Conservation (phyloP, 495 filamentous ascomycete species). For the Podospora sp. region DNA sequence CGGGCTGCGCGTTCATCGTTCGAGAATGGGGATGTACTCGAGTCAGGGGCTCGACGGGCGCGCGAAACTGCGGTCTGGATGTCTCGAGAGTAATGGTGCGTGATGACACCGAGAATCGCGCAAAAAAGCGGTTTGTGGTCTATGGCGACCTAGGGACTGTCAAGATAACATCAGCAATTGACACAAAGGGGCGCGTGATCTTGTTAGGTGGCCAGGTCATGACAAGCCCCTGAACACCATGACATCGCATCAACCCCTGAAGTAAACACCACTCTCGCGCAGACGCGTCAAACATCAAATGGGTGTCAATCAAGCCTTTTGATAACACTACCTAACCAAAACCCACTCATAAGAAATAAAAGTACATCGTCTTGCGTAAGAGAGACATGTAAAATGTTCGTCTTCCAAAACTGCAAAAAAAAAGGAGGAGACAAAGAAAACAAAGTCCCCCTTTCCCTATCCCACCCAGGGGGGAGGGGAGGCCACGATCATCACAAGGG, state of each 20-base stretch:
- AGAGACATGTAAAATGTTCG: constrained; percentile 8
- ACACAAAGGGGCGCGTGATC: too few relatives aligned
- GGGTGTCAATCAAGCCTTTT: constrained; percentile 25
- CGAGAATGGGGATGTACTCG: background rate
- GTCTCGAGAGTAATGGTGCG: too few relatives aligned
- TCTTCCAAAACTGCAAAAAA: background rate
- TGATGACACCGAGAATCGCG: too few relatives aligned
- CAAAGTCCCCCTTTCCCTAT: background rate
- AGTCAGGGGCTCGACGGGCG: background rate
- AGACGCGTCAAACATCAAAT: background rate
- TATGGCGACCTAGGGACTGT: too few relatives aligned
- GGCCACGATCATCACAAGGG: background rate
- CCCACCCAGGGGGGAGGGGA: background rate
- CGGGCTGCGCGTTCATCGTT: too few relatives aligned
- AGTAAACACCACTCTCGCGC: too few relatives aligned
- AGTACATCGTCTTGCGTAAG: background rate
- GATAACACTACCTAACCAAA: constrained; percentile 12
- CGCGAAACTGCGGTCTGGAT: too few relatives aligned
- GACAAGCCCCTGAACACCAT: too few relatives aligned
- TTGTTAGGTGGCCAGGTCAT: background rate
- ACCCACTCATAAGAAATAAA: constrained; percentile 3
- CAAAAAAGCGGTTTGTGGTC: too few relatives aligned
- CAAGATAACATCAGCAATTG: too few relatives aligned
- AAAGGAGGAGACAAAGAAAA: constrained; percentile 2
- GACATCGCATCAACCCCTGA: too few relatives aligned